Base-by-base conservation (phyloP, 495 filamentous ascomycete genomes). In the Parathielavia appendiculata region DNA sequence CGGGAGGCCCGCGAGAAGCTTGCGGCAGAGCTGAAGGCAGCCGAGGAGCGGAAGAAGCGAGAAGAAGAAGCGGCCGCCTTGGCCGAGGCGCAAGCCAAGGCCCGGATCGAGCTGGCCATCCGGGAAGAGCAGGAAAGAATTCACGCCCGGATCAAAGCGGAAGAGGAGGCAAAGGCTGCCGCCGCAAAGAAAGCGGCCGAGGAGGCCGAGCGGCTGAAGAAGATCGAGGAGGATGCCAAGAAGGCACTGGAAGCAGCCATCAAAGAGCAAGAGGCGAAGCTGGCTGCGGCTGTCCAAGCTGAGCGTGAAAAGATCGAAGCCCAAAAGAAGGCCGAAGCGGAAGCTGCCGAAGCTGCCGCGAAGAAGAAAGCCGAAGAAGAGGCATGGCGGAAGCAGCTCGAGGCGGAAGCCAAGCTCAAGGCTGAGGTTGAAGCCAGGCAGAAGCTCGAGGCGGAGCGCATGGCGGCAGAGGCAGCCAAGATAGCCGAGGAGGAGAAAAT, bases 171-270 rank as follows among this genome's bases (percentile, higher is more conserved):
- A 22, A 63, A 71, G 51, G 66, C 66, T 6, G 68, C 67, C 20
- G 71, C 70, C 1, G 70, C 71, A 16, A 58, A 62, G 22, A 70
- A 73, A 26, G 63, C 63, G 1, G 67, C 63, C n/a, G 67, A 71
- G 46, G 65, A 71, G 54, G 67, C 58, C 0, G 62, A 51, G 6
- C 54, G 57, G 22, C 22, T 59, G 5, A 65, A 69, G 55, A 55
- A 62, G 58, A 64, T 68, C 11, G 70, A 69, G 17, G 69, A 69
- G 32, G 73, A 75, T 50, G 75, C 73, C 30, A 72, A 77, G 58
- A 73, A 69, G 52, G 79, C 75, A 59, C 72, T 76, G 17, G 81
- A 84, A 55, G 78, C 76, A 45, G 80, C 79, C 11, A 74, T 74
- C 20, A 80, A 77, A 57, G 74, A 79, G 62, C 79, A 79, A 41